These are phyloP conservation scores for Boehmeria nivea DNA, from an alignment of 306 rosid species.

Conservation along the genomic window DNA sequence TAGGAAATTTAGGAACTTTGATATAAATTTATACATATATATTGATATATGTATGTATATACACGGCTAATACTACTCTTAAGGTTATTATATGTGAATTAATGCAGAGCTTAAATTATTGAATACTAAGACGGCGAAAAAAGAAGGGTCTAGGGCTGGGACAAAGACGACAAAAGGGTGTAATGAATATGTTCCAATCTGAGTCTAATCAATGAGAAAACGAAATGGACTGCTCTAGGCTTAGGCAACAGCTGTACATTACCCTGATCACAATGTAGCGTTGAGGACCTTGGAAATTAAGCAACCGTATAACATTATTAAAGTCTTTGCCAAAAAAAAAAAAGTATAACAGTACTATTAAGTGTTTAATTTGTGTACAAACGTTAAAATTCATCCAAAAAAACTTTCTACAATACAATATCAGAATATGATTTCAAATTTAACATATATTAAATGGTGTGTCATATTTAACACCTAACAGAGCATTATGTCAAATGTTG, in stretches of 20 bases:
- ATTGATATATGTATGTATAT: not conserved
- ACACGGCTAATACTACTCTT: not conserved
- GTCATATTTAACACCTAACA: too few species aligned
- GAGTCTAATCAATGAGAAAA: not conserved
- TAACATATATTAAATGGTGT: too few species aligned
- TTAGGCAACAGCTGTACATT: conserved; percentile 4
- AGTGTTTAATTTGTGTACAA: too few species aligned
- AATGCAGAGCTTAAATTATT: conserved; percentile 1
- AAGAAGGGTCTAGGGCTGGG: not conserved
- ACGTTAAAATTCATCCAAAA: too few species aligned
- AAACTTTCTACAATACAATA: too few species aligned
- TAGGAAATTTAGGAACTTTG: conserved; percentile 2
- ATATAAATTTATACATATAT: not conserved
- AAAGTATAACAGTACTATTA: too few species aligned
- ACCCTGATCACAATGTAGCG: not conserved
- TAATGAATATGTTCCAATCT: not conserved
- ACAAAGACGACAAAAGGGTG: not conserved
- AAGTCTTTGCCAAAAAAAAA: too few species aligned
- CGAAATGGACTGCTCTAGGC: conserved; percentile 1
- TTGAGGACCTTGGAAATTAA: conserved; percentile 3
- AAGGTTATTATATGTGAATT: not conserved
- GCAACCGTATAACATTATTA: too few species aligned
- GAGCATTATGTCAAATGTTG: too few species aligned
- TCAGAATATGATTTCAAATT: too few species aligned
- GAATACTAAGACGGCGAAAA: not conserved